Conservation (phyloP, 2,329 filamentous ascomycete genomes). For the Fusarium goolgardi region DNA sequence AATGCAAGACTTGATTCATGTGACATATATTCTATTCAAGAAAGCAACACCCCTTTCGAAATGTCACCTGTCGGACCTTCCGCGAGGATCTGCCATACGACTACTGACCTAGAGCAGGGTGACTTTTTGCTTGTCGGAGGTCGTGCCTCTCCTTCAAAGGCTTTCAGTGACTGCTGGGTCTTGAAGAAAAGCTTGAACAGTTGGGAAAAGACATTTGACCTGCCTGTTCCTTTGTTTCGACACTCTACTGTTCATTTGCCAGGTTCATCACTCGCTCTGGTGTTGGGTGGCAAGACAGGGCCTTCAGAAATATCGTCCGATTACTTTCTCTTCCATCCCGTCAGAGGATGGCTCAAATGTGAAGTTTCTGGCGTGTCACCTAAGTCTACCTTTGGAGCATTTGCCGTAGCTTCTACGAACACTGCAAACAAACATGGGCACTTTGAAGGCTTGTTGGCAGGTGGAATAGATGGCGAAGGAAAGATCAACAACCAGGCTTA, state of each 20-base stretch:
- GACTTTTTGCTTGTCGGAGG: slow-evolving; percentile 79
- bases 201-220: slow-evolving; percentile 73
- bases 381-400: slow-evolving; percentile 58
- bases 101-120: slow-evolving; percentile 71
- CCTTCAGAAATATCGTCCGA: slow-evolving; percentile 60
- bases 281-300: slow-evolving; percentile 71
- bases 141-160: slow-evolving; percentile 77
- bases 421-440: slow-evolving; percentile 42
- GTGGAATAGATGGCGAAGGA: slow-evolving; percentile 76
- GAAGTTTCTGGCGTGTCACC: slow-evolving; percentile 50
- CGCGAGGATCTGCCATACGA: slow-evolving; percentile 77
- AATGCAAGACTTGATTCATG: slow-evolving; percentile 61
- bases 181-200: slow-evolving; percentile 62
- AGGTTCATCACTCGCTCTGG: slow-evolving; percentile 63
- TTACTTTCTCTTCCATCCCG: slow-evolving; percentile 65
- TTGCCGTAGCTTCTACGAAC: slow-evolving; percentile 50
- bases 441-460: slow-evolving; percentile 72
- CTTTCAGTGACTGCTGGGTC: slow-evolving; percentile 80
- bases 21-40: slow-evolving; percentile 59
- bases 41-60: slow-evolving; percentile 35
- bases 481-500: slow-evolving; percentile 71
- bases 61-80: slow-evolving; percentile 49
- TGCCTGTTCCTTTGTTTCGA: slow-evolving; percentile 80
- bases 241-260: slow-evolving; percentile 72
- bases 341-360: slow-evolving; percentile 61